phyloP scores from a whole-genome alignment of 805 yeast species.

The Ogataea paradorogensis region DNA sequence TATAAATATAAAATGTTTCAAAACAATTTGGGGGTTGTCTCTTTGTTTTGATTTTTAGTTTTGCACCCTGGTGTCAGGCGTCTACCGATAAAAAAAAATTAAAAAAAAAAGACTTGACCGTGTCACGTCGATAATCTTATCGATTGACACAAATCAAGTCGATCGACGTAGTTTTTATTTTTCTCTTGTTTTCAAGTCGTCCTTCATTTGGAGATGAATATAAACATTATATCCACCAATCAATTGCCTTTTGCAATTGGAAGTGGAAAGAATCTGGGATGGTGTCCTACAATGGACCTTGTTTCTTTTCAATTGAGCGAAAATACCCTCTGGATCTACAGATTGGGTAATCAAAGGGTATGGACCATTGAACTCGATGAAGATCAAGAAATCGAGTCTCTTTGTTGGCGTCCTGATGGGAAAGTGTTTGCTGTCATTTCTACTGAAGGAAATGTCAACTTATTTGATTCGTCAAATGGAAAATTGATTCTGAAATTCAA shows the following conservation, averaged over 20 bases:
- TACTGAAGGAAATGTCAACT: slow-evolving; percentile 19
- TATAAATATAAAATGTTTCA: not conserved
- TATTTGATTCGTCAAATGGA: slow-evolving; percentile 33
- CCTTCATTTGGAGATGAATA: not conserved
- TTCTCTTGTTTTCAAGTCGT: slow-evolving; percentile 1
- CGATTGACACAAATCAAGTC: slow-evolving; percentile 5
- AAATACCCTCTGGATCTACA: slow-evolving; percentile 30
- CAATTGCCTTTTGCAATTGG: slow-evolving; percentile 22
- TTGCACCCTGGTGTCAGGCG: slow-evolving; percentile 5
- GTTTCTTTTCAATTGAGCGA: slow-evolving; percentile 28
- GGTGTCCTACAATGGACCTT: slow-evolving; percentile 38
- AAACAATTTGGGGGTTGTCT: slow-evolving; percentile 5
- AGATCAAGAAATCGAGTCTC: slow-evolving; percentile 17
- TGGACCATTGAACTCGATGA: slow-evolving; percentile 30
- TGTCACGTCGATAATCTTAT: slow-evolving; percentile 8
- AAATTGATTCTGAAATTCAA: slow-evolving; percentile 22
- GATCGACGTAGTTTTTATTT: slow-evolving; percentile 4
- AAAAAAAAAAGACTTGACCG: not conserved
- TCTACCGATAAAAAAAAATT: not conserved
- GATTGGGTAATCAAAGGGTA: slow-evolving; percentile 33
- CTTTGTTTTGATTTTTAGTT: slow-evolving; percentile 15
- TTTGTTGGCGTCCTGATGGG: slow-evolving; percentile 34
- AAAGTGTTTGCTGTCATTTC: slow-evolving; percentile 30
- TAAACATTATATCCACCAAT: slow-evolving; percentile 11
- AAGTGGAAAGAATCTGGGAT: slow-evolving; percentile 19